Evolutionary conservation across 371 early-diverging fungal genomes (phyloP).

Genomic region (Mycotypha africana): DNA sequence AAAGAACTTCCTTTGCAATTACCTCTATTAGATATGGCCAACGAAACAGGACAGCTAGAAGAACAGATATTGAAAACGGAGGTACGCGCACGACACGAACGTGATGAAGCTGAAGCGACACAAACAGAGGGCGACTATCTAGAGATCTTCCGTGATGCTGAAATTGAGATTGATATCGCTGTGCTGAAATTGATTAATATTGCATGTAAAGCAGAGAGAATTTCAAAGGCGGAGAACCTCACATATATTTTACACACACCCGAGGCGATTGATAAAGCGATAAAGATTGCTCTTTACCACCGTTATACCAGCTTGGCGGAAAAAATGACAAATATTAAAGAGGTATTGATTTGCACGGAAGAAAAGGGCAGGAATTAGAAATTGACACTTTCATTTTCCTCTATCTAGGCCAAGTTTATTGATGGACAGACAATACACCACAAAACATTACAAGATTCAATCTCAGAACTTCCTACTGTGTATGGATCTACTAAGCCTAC

Average conservation of each 20-base stretch:
- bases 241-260: conserved; percentile 49
- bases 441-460: conserved; percentile 2
- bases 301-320: conserved; percentile 68
- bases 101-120: conserved; percentile 46
- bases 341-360: conserved; percentile 27
- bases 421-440: neutral
- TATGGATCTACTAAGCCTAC: conserved; percentile 2
- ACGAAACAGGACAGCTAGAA: conserved; percentile 52
- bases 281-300: conserved; percentile 72
- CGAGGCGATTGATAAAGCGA: conserved; percentile 70
- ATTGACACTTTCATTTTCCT: no score
- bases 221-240: conserved; percentile 75
- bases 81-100: conserved; percentile 42
- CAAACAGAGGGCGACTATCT: conserved; percentile 34
- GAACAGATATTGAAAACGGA: conserved; percentile 46
- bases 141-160: conserved; percentile 32
- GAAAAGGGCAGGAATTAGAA: no score
- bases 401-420: conserved; percentile 7
- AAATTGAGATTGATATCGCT: conserved; percentile 74
- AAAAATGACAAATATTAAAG: conserved; percentile 69
- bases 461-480: conserved; percentile 1
- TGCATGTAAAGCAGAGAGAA: conserved; percentile 69
- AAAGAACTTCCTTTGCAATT: conserved; percentile 67
- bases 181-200: conserved; percentile 68
- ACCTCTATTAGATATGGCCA: conserved; percentile 48